These are phyloP conservation scores for Astrothelium macrocarpum DNA, from an alignment of 495 filamentous ascomycete genomes.

Conservation along the genomic window DNA sequence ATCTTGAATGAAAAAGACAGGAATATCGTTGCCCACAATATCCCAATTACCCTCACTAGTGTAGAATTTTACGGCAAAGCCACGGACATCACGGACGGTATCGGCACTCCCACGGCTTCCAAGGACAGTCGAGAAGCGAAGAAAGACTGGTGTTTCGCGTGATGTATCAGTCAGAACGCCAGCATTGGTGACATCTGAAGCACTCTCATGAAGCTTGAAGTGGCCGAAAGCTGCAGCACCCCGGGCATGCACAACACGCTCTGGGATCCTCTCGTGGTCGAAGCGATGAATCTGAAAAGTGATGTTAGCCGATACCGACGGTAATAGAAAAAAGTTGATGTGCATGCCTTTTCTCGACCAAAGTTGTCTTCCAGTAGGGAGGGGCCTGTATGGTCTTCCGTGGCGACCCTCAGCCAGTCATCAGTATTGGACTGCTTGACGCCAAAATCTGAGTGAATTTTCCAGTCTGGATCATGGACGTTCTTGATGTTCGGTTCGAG, in stretches of 20 bases:
- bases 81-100: conserved; percentile 72
- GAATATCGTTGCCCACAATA: conserved; percentile 57
- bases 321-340: neutral
- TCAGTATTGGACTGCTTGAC: conserved; percentile 65
- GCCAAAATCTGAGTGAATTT: conserved; percentile 70
- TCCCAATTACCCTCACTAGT: conserved; percentile 78
- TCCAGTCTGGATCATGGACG: conserved; percentile 28
- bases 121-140: conserved; percentile 77
- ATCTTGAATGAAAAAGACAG: conserved; percentile 65
- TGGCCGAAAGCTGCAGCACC: conserved; percentile 76
- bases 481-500: conserved; percentile 25
- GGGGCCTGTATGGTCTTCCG: conserved; percentile 54
- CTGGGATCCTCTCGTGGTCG: conserved; percentile 81
- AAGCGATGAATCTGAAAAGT: conserved; percentile 59
- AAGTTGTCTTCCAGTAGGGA: conserved; percentile 74
- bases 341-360: conserved; percentile 60
- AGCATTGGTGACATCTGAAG: conserved; percentile 59
- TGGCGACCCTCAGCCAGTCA: conserved; percentile 63
- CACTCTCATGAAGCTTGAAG: conserved; percentile 64
- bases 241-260: conserved; percentile 82
- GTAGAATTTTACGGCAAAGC: conserved; percentile 77
- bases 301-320: neutral
- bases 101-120: conserved; percentile 69
- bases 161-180: conserved; percentile 71
- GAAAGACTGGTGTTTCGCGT: conserved; percentile 66